Base-by-base conservation (phyloP, 2,329 filamentous ascomycete species). In the Monosporascus sp. region DNA sequence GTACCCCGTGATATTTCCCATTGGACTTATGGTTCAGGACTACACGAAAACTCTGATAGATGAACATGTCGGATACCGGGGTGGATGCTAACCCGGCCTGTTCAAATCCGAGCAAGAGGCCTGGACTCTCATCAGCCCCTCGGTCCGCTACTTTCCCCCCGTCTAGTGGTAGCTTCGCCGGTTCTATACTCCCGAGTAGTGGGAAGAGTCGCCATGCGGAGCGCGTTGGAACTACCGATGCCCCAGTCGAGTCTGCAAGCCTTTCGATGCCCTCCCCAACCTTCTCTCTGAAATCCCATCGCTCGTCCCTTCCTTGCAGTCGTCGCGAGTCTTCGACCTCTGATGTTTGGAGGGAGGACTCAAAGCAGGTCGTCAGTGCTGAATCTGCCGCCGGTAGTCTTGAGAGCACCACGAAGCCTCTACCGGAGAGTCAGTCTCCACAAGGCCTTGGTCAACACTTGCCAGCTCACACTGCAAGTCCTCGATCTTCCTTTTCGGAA, bases 231-330 rank as follows among this genome's bases (percentile, higher is more conserved):
- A 81, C 79, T 31, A 81, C 79, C 56, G 77, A 79, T 52, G 75
- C 76, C 57, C 77, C 81, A 67, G 77, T 80, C 57, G 82, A 84
- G 54, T 77, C 79, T 64, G 77, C 84, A 53, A 86, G 77, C 67
- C 76, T 86, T 56, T 86, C 82, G 59, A 86, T 88, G 80, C 83
- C 85, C 40, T 78, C 83, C 53, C 76, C 79, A 31, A 66, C 71
- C 19, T 63, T 72, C 57, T 69, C 76, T 14, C 62, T 77, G 52
- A 75, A 68, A 38, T 72, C 70, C 52, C 71, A 76, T 56, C 71
- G 73, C 56, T 68, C 73, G 49, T 69, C 72, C 43, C 69, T 70
- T 60, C 57, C 74, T 59, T 66, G 73, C 63, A 68, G 71, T 65
- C 66, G 78, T 66, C 62, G 75, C 66, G 69, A 74, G 57, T 77